A percentile compares a stretch with the other conserved stretches of the same genome.
Conservation (phyloP, 1,284 basidiomycete genomes). For the Ustilago esculenta region DNA sequence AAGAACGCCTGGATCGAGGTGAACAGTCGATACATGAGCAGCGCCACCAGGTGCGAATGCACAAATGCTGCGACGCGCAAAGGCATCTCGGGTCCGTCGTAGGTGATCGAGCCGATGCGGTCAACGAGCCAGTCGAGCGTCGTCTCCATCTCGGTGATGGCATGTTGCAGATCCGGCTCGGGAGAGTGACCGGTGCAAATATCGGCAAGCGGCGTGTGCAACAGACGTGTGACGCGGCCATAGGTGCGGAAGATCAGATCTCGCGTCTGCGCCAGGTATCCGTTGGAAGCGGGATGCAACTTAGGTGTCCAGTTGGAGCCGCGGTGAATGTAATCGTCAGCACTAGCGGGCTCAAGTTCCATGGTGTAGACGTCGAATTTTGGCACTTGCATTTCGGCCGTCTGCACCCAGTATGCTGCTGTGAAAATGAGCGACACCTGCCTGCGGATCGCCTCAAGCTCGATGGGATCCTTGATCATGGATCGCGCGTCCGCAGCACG, state of each 20-base stretch:
- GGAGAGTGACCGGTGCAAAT: conserved; percentile 46
- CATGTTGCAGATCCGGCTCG: conserved; percentile 54
- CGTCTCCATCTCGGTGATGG: conserved; percentile 53
- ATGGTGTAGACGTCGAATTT: conserved; percentile 47
- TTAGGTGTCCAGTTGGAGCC: conserved; percentile 53
- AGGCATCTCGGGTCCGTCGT: conserved; percentile 50
- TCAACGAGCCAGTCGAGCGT: conserved; percentile 43
- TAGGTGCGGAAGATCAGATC: conserved; percentile 47
- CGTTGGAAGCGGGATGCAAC: conserved; percentile 38
- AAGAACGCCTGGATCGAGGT: conserved; percentile 46
- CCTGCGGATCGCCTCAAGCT: conserved; percentile 38
- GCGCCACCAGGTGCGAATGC: conserved; percentile 37
- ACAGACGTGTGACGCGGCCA: conserved; percentile 44
- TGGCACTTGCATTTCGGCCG: conserved; percentile 45
- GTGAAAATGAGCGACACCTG: conserved; percentile 32
- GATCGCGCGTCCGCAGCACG: conserved; percentile 34
- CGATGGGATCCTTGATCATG: conserved; percentile 46
- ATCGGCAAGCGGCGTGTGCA: conserved; percentile 53
- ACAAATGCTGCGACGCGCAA: conserved; percentile 47
- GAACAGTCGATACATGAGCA: conserved; percentile 51
- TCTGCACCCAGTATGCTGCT: conserved; percentile 48
- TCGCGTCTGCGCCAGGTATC: conserved; percentile 41
- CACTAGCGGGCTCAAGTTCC: conserved; percentile 34
- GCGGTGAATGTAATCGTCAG: conserved; percentile 53
- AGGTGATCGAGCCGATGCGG: conserved; percentile 33